Evolutionary conservation across 2,329 filamentous ascomycete genomes (phyloP).

Genomic region (Decorospora gaudefroyi): DNA sequence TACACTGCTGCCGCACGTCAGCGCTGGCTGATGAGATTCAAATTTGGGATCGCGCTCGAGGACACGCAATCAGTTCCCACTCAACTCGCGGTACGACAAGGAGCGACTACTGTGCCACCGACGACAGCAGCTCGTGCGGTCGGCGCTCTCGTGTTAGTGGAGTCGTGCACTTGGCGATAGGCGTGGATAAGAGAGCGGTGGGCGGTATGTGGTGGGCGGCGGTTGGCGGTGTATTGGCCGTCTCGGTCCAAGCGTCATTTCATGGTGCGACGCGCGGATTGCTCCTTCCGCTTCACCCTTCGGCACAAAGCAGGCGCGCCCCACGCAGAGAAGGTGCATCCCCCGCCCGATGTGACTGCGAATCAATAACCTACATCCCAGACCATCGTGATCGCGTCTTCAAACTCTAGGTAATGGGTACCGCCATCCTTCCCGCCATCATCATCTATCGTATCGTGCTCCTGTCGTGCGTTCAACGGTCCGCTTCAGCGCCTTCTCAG

Average conservation of each 20-base stretch:
- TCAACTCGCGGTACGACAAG: conserved; percentile 6
- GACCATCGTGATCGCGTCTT: conserved; percentile 1
- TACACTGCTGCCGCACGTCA: no score
- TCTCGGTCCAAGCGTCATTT: conserved; percentile 10
- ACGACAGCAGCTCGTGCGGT: conserved; percentile 2
- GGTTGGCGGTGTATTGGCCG: conserved; percentile 9
- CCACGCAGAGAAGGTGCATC: not conserved
- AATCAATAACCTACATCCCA: conserved; percentile 10
- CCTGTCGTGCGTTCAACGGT: conserved; percentile 4
- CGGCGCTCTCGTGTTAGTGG: conserved; percentile 5
- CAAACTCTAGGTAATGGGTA: conserved; percentile 4
- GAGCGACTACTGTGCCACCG: conserved; percentile 6
- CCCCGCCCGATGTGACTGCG: conserved; percentile 5
- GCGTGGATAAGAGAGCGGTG: conserved; percentile 5
- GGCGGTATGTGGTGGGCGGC: no score
- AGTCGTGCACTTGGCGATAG: conserved; percentile 14
- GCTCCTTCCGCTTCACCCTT: conserved; percentile 13
- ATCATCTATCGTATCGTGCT: not conserved
- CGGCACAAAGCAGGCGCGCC: conserved; percentile 23
- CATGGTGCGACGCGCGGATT: conserved; percentile 13
- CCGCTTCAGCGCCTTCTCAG: conserved; percentile 12
- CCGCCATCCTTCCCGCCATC: not conserved
- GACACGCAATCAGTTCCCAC: conserved; percentile 1
- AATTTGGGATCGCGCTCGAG: conserved; percentile 3
- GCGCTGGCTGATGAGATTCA: conserved; percentile 5